Base-by-base conservation (phyloP, 441 rosid genomes). In the Hypseocharis bilobata region DNA sequence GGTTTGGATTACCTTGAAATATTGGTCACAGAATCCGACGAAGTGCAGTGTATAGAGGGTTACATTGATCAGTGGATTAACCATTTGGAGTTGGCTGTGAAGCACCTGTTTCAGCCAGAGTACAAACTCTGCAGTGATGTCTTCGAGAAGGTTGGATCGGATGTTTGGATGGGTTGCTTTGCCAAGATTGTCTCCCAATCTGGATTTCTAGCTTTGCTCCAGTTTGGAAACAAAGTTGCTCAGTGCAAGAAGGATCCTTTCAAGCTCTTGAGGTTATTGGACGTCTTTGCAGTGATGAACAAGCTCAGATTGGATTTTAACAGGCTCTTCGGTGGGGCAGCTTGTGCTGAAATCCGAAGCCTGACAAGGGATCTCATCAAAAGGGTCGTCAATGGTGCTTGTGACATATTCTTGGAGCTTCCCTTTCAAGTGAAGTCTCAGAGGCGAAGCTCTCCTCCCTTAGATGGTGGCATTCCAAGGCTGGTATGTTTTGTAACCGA, bases 401-500 rank as follows among this genome's bases (percentile, higher is more conserved):
- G 81, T 44, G 88, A 83, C 32, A 82, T 92, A 64, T 92, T 89
- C 77, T 83, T 81, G 84, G 93, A 87, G 74, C 76, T 89, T 23
- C 79, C 91, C 27, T 59, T 30, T 42, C 92, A 89, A 51, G 91
- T 89, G 32, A 76, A 82, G 81, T 72, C 74, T 30, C 90, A 86
- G 27, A 83, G 96, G 80, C 70, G 65, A 62, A 76, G 62, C 14
- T 44, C 64, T 14, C 89, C 95, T 22, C 85, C 88, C 6, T 66
- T 70, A 60, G 82, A 89, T 23, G 85, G 84, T 0, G 73, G 80
- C 44, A 76, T 92, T 26, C 96, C 95, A 0, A 77, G 62, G 54
- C 86, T 92, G 25, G 96, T 85, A 45, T 76, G 73, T 45, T 85
- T 85, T 16, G 85, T 88, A 22, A 89, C 88, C 0, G 84, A 84